Evolutionary conservation across 2,329 filamentous ascomycete genomes (phyloP), one percentile per base, ranked within the genome.

Genomic region (Cucurbitaria berberidis): DNA sequence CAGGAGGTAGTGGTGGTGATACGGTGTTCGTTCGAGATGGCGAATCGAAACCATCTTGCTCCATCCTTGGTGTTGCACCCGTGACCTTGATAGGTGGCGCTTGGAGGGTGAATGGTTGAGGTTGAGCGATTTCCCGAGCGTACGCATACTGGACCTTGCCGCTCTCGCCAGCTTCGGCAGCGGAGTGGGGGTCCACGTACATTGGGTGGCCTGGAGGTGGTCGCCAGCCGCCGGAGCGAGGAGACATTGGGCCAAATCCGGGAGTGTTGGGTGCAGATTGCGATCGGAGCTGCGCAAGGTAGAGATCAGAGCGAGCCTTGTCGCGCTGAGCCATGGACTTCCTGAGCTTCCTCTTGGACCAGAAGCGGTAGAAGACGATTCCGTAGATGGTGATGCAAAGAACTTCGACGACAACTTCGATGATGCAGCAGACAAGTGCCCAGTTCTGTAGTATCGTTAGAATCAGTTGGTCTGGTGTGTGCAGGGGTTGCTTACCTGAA

Each of bases 271-370:
- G 93, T 5, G 92, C 93, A 22, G 92, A 96, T 79, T 98, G 93
- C 18, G 86, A 77, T 50, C 78, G 78, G 15, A 82, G 76, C 50
- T 81, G 79, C 15, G 80, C 92, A 59, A 98, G 90, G 81, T 98
- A 98, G 60, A 99, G 86, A 74, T 98, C 93, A 57, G 90, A 93
- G 59, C 95, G 90, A 62, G 95, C 95, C 72, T 90, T 89, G 82
- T 99, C 95, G 67, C 95, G 91, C 73, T 90, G 82, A 74, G 96
- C 90, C 95, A 99, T 99, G 59, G 92, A 93, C 84, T 97, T 98
- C 78, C 89, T 88, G 59, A 99, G 90, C 74, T 90, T 89, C 75
- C 91, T 89, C 84, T 98, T 99, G 63, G 90, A 92, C 86, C 93
- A 96, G 84, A 96, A 96, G 67, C 95, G 90, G 83, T 96, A 98